phyloP scores from a whole-genome alignment of 2,329 filamentous ascomycete species.

The Westerdykella ornata region DNA sequence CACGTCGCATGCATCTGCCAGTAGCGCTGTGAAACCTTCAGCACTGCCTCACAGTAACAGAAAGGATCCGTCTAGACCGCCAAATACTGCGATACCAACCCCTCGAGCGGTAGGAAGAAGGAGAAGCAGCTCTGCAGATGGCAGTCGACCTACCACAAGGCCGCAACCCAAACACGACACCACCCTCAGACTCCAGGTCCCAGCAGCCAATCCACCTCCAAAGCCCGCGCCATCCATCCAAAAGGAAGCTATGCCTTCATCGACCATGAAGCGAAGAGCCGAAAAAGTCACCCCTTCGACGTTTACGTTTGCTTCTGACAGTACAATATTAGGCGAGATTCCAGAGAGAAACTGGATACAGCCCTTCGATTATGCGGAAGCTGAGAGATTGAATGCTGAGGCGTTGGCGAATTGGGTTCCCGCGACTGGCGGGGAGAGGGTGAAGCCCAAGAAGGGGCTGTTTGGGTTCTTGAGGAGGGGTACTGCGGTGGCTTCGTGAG shows the following conservation, averaged over 20 bases:
- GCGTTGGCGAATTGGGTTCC: conserved; percentile 24
- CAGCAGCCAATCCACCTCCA: background rate
- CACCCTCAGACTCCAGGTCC: too few relatives aligned
- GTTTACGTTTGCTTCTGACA: conserved; percentile 41
- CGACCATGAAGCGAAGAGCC: conserved; percentile 18
- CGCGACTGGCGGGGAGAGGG: conserved; percentile 3
- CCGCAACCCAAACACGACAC: conserved; percentile 8
- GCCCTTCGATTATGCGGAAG: conserved; percentile 40
- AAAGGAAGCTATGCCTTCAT: conserved; percentile 1
- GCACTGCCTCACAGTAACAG: conserved; percentile 14
- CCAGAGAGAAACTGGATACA: conserved; percentile 41
- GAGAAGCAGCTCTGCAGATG: conserved; percentile 19
- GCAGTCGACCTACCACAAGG: conserved; percentile 19
- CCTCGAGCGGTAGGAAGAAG: conserved; percentile 6
- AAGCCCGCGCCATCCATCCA: conserved; percentile 1
- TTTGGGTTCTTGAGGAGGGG: conserved; percentile 17
- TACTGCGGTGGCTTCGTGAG: conserved; percentile 5
- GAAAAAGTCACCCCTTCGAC: conserved; percentile 36
- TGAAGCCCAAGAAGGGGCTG: conserved; percentile 17
- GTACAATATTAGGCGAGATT: conserved; percentile 46
- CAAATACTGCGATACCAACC: too few relatives aligned
- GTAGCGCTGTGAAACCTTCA: conserved; percentile 7
- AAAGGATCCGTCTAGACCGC: conserved; percentile 14
- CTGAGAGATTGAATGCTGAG: conserved; percentile 38
- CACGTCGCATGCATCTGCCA: conserved; percentile 16